phyloP scores from a whole-genome alignment of 441 rosid species.

The Adansonia grandidieri region DNA sequence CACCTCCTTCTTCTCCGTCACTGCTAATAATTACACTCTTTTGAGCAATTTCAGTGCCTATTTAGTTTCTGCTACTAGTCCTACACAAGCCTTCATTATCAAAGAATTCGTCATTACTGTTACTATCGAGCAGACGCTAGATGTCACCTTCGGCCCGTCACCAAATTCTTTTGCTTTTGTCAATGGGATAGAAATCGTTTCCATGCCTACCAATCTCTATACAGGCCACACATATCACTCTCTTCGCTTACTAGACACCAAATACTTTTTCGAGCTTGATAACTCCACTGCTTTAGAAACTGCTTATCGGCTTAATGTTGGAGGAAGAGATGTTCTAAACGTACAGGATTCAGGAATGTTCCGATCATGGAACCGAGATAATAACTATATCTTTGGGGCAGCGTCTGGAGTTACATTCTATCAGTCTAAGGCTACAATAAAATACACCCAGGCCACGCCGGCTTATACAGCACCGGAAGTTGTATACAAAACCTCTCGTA shows the following conservation, averaged over 20 bases:
- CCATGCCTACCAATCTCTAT: constrained; percentile 9
- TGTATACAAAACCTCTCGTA: constrained; percentile 21
- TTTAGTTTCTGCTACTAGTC: constrained; percentile 7
- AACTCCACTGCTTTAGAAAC: constrained; percentile 17
- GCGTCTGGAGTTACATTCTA: too few relatives aligned
- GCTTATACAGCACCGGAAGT: constrained; percentile 23
- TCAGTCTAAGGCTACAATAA: too few relatives aligned
- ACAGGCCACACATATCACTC: background rate
- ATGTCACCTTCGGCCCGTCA: background rate
- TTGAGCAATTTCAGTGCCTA: constrained; percentile 28
- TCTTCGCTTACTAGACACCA: background rate
- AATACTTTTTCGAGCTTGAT: background rate
- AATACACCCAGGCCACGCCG: constrained; percentile 14
- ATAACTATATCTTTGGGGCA: too few relatives aligned
- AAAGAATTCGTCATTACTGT: constrained; percentile 30
- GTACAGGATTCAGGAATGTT: constrained; percentile 26
- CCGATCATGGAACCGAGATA: background rate
- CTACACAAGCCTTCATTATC: constrained; percentile 5
- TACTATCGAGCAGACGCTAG: background rate
- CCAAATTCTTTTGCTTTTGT: background rate
- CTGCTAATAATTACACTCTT: constrained; percentile 20
- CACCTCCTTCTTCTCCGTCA: constrained; percentile 31
- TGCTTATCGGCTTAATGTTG: constrained; percentile 23
- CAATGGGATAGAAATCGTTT: constrained; percentile 11
- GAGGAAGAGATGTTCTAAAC: background rate